These are phyloP conservation scores for Flaveria brownii DNA, from an alignment of 129 eudicot species.

Conservation along the genomic window DNA sequence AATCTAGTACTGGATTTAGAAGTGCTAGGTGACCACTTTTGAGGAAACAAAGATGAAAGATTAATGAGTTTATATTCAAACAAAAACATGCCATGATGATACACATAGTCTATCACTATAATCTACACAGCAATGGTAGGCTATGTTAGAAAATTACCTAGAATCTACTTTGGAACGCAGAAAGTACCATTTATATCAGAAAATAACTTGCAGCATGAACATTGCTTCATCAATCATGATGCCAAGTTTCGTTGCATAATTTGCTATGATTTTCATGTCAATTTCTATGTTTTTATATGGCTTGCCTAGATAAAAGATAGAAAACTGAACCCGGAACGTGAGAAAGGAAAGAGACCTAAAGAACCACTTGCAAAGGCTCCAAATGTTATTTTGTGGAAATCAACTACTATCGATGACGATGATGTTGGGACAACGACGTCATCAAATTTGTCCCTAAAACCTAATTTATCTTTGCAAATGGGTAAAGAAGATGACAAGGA, in stretches of 20 bases:
- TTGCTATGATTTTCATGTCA: slow-evolving; percentile 18
- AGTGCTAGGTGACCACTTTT: background rate
- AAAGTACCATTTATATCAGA: background rate
- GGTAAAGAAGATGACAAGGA: slow-evolving; percentile 56
- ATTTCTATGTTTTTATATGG: slow-evolving; percentile 14
- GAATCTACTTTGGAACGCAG: too few species aligned
- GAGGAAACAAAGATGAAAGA: background rate
- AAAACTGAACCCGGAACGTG: slow-evolving; percentile 49
- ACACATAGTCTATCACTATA: background rate
- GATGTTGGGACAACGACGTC: slow-evolving; percentile 42
- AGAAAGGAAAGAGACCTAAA: slow-evolving; percentile 42
- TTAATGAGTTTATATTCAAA: background rate
- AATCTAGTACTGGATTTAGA: background rate
- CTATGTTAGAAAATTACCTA: slow-evolving; percentile 14
- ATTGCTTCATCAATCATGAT: background rate
- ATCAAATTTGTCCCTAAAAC: slow-evolving; percentile 52
- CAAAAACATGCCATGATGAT: background rate
- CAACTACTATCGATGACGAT: slow-evolving; percentile 40
- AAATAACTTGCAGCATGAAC: slow-evolving; percentile 9
- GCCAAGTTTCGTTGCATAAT: background rate
- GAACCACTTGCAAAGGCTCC: slow-evolving; percentile 35
- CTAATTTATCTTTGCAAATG: slow-evolving; percentile 65
- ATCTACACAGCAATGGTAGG: background rate
- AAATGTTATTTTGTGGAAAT: slow-evolving; percentile 66
- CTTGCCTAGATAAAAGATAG: slow-evolving; percentile 61